phyloP scores from a whole-genome alignment of 1,284 basidiomycete genomes.

The Ceratobasidium sp. region DNA sequence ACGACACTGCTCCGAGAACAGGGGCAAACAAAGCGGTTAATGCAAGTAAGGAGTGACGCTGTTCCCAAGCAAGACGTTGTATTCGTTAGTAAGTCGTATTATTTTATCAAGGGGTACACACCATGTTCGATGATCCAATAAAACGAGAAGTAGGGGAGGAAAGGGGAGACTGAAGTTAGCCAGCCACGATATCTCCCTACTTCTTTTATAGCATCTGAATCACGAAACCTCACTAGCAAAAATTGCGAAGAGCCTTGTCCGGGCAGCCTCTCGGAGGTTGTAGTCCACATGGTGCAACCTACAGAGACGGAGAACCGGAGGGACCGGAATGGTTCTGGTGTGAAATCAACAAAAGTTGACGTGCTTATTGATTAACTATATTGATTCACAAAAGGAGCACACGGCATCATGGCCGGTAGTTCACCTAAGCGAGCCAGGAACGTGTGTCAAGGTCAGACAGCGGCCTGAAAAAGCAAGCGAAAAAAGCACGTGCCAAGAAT shows the following conservation, averaged over 20 bases:
- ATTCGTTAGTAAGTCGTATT: neutral
- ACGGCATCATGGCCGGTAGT: neutral
- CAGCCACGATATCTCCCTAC: neutral
- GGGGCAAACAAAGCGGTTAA: neutral
- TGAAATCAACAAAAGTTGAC: too few species aligned
- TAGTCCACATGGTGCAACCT: neutral
- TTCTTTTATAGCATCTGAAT: neutral
- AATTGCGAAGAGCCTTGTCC: neutral
- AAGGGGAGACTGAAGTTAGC: neutral
- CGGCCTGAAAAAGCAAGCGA: neutral
- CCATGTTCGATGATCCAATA: neutral
- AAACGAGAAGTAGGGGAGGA: neutral
- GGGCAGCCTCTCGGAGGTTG: neutral
- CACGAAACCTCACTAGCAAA: neutral
- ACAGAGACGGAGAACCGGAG: too few species aligned
- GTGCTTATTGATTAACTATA: neutral
- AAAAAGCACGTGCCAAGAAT: constrained; percentile 28
- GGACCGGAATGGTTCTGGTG: too few species aligned
- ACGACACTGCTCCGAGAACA: constrained; percentile 7
- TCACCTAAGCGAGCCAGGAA: neutral
- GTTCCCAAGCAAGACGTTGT: neutral
- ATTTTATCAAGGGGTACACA: neutral
- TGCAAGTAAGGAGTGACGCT: neutral
- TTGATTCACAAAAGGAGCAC: neutral
- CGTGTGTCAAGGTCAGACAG: constrained; percentile 1